Conservation (phyloP, 768 basidiomycete species). For the Amanita rimosa region DNA sequence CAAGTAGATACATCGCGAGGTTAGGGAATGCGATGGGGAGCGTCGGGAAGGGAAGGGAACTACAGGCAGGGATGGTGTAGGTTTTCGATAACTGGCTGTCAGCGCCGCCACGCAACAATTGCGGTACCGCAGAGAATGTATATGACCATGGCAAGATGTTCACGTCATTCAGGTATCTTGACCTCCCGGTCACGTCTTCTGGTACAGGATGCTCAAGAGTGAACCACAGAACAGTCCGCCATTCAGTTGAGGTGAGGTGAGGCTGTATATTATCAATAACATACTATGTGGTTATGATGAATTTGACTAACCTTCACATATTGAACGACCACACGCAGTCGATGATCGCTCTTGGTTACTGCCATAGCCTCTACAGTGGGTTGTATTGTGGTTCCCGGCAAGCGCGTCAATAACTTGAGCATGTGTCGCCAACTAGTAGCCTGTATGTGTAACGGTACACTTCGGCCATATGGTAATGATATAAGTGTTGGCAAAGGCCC, state of each 20-base stretch:
- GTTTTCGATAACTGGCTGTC: constrained; percentile 57
- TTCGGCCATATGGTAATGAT: constrained; percentile 59
- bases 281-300: neutral
- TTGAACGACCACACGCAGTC: constrained; percentile 66
- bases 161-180: constrained; percentile 50
- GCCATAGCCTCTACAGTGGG: constrained; percentile 60
- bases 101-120: constrained; percentile 49
- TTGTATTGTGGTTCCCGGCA: constrained; percentile 61
- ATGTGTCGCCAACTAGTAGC: constrained; percentile 67
- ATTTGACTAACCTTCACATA: constrained; percentile 53
- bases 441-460: constrained; percentile 59
- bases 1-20: constrained; percentile 65
- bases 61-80: constrained; percentile 58
- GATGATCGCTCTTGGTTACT: constrained; percentile 39
- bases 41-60: constrained; percentile 49
- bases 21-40: constrained; percentile 70
- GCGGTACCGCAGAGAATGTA: constrained; percentile 43
- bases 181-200: constrained; percentile 25
- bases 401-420: constrained; percentile 62
- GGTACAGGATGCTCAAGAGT: constrained; percentile 63
- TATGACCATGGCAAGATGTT: constrained; percentile 67
- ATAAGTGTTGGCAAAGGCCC: constrained; percentile 57
- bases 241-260: constrained; percentile 44
- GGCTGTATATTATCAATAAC: constrained; percentile 29
- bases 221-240: constrained; percentile 72